These are phyloP conservation scores for Rubus parviflorus DNA, from an alignment of 306 rosid genomes.

Conservation along the genomic window DNA sequence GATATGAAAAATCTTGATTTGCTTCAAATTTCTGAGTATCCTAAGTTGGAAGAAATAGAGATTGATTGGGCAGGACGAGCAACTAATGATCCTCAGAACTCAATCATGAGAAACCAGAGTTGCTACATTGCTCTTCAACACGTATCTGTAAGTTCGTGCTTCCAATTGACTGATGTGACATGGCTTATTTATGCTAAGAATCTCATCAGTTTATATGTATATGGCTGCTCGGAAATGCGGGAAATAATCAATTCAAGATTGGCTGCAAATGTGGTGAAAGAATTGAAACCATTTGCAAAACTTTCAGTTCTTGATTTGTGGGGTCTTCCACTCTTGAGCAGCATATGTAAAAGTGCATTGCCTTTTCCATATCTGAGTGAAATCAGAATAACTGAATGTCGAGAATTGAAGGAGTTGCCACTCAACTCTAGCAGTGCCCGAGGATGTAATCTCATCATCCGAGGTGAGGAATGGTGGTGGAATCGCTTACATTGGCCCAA, in stretches of 20 bases:
- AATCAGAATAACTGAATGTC: not conserved
- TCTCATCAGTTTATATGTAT: not conserved
- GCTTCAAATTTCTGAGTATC: not conserved
- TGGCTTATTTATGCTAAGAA: not conserved
- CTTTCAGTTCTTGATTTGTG: not conserved
- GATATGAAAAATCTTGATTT: not conserved
- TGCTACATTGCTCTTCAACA: not conserved
- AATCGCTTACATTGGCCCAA: constrained; percentile 3
- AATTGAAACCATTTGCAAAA: not conserved
- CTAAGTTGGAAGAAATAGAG: not conserved
- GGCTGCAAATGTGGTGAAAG: not conserved
- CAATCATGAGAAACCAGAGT: not conserved
- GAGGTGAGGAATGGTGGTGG: not conserved
- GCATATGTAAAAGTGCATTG: not conserved
- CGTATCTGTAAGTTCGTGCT: not conserved
- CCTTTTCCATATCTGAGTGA: not conserved
- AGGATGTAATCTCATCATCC: not conserved
- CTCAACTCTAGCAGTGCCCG: not conserved
- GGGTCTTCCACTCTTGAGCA: constrained; percentile 1
- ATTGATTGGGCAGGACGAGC: not conserved
- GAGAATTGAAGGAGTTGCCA: not conserved
- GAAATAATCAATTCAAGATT: not conserved
- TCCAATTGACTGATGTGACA: not conserved
- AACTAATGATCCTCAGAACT: not conserved
- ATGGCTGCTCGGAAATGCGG: not conserved